A percentile compares a stretch with the other conserved stretches of the same genome.
These are phyloP conservation scores for Rhizophora apiculata DNA, from an alignment of 345 rosid genomes.

Conservation along the genomic window DNA sequence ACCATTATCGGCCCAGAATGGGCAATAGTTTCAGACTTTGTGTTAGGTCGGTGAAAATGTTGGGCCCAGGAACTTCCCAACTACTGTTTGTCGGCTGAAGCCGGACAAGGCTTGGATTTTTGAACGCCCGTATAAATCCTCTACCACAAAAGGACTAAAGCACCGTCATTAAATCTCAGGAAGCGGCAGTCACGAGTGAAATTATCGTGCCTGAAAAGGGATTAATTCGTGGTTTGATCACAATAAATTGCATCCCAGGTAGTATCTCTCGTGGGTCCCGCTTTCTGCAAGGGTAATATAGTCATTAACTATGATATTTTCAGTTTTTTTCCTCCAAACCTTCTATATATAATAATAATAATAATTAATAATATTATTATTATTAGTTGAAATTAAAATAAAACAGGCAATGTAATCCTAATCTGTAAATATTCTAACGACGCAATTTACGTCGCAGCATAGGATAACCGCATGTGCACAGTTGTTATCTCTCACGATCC, in stretches of 20 bases:
- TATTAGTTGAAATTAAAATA: not conserved
- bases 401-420: no score
- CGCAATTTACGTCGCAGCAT: not conserved
- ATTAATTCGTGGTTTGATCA: not conserved
- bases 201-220: not conserved
- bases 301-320: not conserved
- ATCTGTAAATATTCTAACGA: not conserved
- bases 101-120: no score
- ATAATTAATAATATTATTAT: not conserved
- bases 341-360: not conserved
- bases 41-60: no score
- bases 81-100: no score
- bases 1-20: no score
- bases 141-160: not conserved
- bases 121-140: no score
- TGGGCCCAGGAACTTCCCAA: no score
- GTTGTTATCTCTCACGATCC: not conserved
- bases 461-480: not conserved
- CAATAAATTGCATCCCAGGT: no score
- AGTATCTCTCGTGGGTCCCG: slow-evolving; percentile 14
- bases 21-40: no score
- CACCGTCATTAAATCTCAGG: not conserved
- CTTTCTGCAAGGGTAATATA: not conserved
- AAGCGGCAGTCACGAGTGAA: not conserved
- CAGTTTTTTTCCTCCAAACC: not conserved